Evolutionary conservation across 805 yeast species (phyloP).

Genomic region (Candida alai): DNA sequence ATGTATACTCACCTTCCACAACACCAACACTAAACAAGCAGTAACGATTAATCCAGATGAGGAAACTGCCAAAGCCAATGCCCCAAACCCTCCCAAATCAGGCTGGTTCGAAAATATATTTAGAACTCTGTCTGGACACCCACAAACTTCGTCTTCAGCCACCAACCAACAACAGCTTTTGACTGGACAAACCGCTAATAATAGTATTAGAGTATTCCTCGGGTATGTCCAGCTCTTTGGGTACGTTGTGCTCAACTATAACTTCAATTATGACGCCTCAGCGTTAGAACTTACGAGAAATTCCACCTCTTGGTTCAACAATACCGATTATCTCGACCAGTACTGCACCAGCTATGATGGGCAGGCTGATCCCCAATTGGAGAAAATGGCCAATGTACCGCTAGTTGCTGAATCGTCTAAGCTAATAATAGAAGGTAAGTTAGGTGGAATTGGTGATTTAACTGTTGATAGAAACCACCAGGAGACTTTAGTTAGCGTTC

Average conservation of each 20-base stretch:
- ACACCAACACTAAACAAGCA: constrained; percentile 15
- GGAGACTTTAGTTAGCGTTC: constrained; percentile 12
- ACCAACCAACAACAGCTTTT: background rate
- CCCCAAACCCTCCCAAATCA: constrained; percentile 2
- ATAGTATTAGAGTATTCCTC: constrained; percentile 26
- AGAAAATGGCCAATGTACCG: constrained; percentile 19
- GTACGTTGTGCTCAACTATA: constrained; percentile 35
- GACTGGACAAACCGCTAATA: too few relatives aligned
- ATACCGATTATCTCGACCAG: constrained; percentile 27
- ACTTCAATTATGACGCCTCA: constrained; percentile 19
- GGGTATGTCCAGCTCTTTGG: constrained; percentile 41
- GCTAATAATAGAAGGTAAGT: constrained; percentile 27
- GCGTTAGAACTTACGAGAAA: constrained; percentile 11
- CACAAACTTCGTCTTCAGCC: background rate
- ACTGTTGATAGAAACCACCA: constrained; percentile 14
- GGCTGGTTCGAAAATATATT: constrained; percentile 17
- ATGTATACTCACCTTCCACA: constrained; percentile 21
- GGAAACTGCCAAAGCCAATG: background rate
- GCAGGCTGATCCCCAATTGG: constrained; percentile 21
- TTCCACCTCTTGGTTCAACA: constrained; percentile 34
- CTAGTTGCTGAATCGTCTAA: constrained; percentile 19
- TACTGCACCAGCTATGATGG: constrained; percentile 19
- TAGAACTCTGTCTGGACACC: constrained; percentile 6
- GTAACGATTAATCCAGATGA: constrained; percentile 9
- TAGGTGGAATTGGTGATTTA: constrained; percentile 37